Evolutionary conservation across 257 asterid species (phyloP), one percentile per base, ranked within the genome.

Genomic region (Solanum bulbocastanum): DNA sequence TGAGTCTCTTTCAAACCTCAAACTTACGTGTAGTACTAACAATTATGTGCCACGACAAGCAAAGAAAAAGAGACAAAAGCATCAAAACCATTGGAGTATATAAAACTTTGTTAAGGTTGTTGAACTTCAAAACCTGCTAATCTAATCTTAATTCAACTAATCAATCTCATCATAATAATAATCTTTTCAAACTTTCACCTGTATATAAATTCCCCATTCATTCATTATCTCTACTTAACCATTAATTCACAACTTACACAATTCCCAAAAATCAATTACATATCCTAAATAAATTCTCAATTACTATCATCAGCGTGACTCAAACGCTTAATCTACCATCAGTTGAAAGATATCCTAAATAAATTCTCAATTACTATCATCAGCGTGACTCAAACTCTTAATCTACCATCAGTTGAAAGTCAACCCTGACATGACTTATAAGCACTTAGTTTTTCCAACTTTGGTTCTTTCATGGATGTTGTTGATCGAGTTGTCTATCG

Each of bases 91-190:
- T 79, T 44, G 10, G 39, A 15, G 85, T 79, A 44, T 11, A 79
- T 30, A 84, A 16, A 84, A 73, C 88, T 91, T 95, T 33, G 98
- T 91, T 90, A 90, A 84, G 93, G 94, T 95, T 87, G 98, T 89
- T 95, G 94, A 95, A 87, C 98, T 86, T 88, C 93, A 87, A 72
- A 86, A 79, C 66, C 85, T 44, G 66, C 85, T 44, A 79, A 79
- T 42, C 66, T 27, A 44, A 44, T 42, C 40, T 16, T 78, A 13
- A n/a, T 44, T 16, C 85, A 25, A 79, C 66, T 44, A 9, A 44
- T 27, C 27, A 16, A 44, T 79, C 88, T 81, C 91, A 33, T 44
- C 81, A 37, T 83, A 15, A 33, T 65, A 11, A 65, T 83, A 90
- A 56, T 56, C 1, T 86, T 81, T 49, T 82, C 69, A 60, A 44